Base-by-base conservation (phyloP, 176 grass and related monocot genomes). In the Tuctoria greenei region DNA sequence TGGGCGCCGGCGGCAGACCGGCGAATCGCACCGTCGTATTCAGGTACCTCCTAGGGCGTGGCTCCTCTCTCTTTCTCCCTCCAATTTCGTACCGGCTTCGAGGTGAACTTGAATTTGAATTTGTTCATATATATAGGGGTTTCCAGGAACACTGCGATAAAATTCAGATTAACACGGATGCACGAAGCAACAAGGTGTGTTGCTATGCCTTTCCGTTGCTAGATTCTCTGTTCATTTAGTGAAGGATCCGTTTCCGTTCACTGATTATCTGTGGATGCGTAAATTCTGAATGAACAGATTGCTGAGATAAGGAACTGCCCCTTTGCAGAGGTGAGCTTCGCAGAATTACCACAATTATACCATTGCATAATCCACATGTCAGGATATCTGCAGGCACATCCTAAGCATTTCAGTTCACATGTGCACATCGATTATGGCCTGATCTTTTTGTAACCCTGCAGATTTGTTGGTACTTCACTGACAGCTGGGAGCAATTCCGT, bases 391-490 rank as follows among this genome's bases (percentile, higher is more conserved):
- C 18, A 55, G 23, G n/a, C 26, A 74, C 38, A 16, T 31, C 26
- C 60, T 66, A 2, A 71, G 56, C 42, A 57, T 24, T 46, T 24
- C n/a, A 21, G 66, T 10, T 50, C 46, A 6, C 61, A 58, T 28
- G 7, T 60, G 23, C 7, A 0, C 31, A 20, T 1, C 4, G 3
- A 44, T 25, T 24, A 57, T 64, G 12, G 6, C 5, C 68, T 79
- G 15, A 64, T 47, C 16, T n/a, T 44, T 67, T 7, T 35, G 52
- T 64, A 55, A 59, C 75, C 28, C 57, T 86, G 58, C 75, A 98
- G 95, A 92, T 98, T 79, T 95, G 91, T 61, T 98, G 95, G 95
- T 95, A 98, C 61, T 95, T 95, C 76, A 90, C 84, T 5, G 95
- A 99, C 61, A 90, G 87, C 3, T 99, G 91, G 95, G 95, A 99